Evolutionary conservation across 2,329 filamentous ascomycete species (phyloP), one percentile per base, ranked within the genome.

Genomic region (Rhytidhysteron rufulum): DNA sequence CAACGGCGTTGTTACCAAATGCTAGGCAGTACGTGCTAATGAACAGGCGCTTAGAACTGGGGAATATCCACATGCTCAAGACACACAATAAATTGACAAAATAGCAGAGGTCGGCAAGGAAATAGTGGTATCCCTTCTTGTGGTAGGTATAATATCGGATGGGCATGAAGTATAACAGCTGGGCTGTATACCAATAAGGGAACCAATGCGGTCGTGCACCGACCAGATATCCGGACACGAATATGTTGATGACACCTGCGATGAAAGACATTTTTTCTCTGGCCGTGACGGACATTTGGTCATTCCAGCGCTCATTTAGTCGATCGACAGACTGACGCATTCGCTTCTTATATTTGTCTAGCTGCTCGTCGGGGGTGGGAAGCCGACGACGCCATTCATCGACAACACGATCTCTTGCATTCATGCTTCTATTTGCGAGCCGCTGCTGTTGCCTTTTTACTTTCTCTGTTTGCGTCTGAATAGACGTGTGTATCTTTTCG

Each of bases 241-340:
- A 95, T 64, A 98, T 93, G 69, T 98, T 98, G 70, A 96, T 80
- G 51, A 96, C 90, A 55, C 89, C 93, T 45, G 83, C 91, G 47
- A 98, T 96, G 67, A 98, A 98, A 5, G 91, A 90, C 35, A 94
- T 73, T 75, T 98, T 98, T 70, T 98, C 93, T 43, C 90, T 83
- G 36, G 87, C 68, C 1, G 89, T 96, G 53, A 98, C 89, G 7
- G 82, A 83, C 57, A 88, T 88, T 15, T 86, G 88, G 59, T 95
- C 86, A 60, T 87, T 93, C 90, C 91, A 98, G 57, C 82, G 82
- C 50, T 77, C 80, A 45, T 84, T 85, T 24, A 97, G 76, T 51
- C 88, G 86, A 55, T 96, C 90, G n/a, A 97, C 89, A 36, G 85
- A 88, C 36, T 79, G 77, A 50, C 84, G 85, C 88, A 97, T 93